phyloP scores from a whole-genome alignment of 345 rosid species.

The Theobroma cacao region DNA sequence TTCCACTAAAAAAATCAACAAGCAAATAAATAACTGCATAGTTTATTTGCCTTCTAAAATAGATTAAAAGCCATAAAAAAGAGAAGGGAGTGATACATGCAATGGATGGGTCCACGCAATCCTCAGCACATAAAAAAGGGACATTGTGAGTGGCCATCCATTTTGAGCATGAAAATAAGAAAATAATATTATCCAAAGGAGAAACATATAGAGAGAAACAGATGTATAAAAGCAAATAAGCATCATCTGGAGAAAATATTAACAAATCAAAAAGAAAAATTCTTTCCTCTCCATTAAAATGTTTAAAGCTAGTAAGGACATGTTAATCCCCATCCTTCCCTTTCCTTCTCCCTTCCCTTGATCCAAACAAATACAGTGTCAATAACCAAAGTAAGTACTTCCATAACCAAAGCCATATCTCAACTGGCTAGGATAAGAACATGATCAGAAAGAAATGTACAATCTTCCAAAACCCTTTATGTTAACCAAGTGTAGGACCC shows the following conservation, averaged over 20 bases:
- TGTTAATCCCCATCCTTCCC: neutral
- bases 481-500: neutral
- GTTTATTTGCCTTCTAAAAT: neutral
- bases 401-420: neutral
- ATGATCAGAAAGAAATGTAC: neutral
- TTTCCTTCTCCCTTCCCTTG: neutral
- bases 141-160: neutral
- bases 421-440: neutral
- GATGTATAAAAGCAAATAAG: neutral
- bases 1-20: neutral
- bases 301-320: neutral
- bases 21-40: neutral
- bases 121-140: neutral
- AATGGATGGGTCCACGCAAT: neutral
- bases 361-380: neutral
- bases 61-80: neutral
- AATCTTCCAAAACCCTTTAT: neutral
- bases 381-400: neutral
- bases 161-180: neutral
- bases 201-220: neutral
- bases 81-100: neutral
- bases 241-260: neutral
- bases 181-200: neutral
- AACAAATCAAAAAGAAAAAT: neutral
- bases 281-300: neutral